These are phyloP conservation scores for Periconia sp. DNA, from an alignment of 2,329 filamentous ascomycete genomes.

Conservation along the genomic window DNA sequence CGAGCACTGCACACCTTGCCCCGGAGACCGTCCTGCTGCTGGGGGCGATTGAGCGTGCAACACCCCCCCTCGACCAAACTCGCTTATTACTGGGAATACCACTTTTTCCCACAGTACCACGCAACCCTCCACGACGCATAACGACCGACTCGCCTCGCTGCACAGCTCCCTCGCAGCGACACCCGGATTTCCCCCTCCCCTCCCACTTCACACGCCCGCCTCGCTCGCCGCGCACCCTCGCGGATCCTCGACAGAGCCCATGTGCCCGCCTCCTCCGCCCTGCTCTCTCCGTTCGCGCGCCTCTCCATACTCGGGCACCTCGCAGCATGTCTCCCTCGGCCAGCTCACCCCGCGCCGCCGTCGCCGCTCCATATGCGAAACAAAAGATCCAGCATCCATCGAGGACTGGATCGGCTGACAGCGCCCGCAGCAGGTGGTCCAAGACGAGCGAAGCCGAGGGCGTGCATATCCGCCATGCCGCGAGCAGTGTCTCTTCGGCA, in stretches of 20 bases:
- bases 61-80: background rate
- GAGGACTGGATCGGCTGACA: conserved; percentile 43
- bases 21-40: background rate
- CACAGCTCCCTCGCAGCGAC: background rate
- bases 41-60: too few relatives aligned
- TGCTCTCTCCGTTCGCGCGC: conserved; percentile 43
- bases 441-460: conserved; percentile 11
- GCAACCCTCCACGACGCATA: too few relatives aligned
- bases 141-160: too few relatives aligned
- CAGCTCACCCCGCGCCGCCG: conserved; percentile 40
- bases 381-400: conserved; percentile 40
- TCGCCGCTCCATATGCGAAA: conserved; percentile 40
- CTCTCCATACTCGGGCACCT: conserved; percentile 33
- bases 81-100: background rate
- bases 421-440: conserved; percentile 19
- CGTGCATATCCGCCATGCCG: conserved; percentile 13
- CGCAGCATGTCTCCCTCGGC: conserved; percentile 40
- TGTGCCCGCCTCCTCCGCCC: conserved; percentile 43
- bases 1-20: background rate
- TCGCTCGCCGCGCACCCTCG: conserved; percentile 20
- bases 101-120: too few relatives aligned
- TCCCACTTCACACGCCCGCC: conserved; percentile 1
- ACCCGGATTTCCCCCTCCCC: background rate
- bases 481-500: conserved; percentile 19
- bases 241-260: conserved; percentile 41